Conservation (phyloP, 225 moss, liverwort and hornwort genomes). For the Thuidium tamariscinum region DNA sequence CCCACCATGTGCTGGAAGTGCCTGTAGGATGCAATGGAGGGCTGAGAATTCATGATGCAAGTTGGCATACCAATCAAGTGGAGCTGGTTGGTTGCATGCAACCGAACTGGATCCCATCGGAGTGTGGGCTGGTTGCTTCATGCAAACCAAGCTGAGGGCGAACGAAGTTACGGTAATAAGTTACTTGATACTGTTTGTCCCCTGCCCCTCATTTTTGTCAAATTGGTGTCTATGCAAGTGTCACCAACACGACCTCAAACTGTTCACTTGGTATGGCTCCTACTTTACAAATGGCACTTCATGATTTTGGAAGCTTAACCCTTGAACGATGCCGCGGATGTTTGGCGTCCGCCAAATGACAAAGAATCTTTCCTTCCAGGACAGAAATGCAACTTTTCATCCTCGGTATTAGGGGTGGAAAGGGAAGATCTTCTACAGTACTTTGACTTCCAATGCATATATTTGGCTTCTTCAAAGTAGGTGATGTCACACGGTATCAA, state of each 20-base stretch:
- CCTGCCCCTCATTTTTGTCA: neutral
- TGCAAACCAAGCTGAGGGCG: neutral
- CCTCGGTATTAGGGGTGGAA: no score
- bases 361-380: no score
- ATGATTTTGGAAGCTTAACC: neutral
- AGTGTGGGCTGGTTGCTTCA: neutral
- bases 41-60: neutral
- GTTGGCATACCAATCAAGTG: neutral
- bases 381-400: no score
- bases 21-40: neutral
- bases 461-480: no score
- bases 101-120: no score
- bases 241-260: neutral
- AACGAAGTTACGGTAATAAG: neutral
- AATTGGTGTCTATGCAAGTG: neutral
- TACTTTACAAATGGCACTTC: neutral
- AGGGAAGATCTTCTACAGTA: no score
- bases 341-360: no score
- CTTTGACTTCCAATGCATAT: no score
- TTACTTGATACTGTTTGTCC: neutral
- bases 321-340: no score
- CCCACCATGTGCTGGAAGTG: neutral
- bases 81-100: neutral
- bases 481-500: no score
- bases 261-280: accelerated